Evolutionary conservation across 2,329 filamentous ascomycete species (phyloP).

Genomic region (Escovopsis sp.): DNA sequence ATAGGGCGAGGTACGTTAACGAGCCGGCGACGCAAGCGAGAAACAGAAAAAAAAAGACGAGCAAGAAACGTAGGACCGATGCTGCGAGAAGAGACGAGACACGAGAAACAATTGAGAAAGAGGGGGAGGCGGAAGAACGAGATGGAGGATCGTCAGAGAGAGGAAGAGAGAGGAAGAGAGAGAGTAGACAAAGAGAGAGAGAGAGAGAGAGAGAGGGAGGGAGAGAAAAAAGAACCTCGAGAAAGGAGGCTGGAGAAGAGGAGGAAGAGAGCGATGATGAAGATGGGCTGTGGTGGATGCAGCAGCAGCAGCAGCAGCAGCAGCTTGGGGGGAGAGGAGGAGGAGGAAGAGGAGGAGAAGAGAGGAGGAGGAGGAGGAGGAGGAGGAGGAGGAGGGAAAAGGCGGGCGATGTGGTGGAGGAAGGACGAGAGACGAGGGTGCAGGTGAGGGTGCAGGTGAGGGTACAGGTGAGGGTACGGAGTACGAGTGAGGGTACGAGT

Average conservation of each 20-base stretch:
- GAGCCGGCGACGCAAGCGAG: constrained; percentile 11
- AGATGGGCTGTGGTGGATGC: too few species aligned
- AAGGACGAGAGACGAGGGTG: too few species aligned
- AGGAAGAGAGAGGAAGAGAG: constrained; percentile 16
- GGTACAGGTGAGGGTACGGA: too few species aligned
- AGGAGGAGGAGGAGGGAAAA: too few species aligned
- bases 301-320: too few species aligned
- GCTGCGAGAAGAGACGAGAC: constrained; percentile 10
- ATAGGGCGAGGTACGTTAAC: constrained; percentile 8
- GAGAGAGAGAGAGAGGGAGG: constrained; percentile 6
- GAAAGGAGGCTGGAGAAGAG: constrained; percentile 3
- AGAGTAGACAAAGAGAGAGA: constrained; percentile 10
- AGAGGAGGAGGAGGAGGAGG: too few species aligned
- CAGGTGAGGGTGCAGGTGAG: too few species aligned
- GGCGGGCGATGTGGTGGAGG: too few species aligned
- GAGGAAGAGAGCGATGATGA: constrained; percentile 2
- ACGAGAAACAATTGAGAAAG: constrained; percentile 13
- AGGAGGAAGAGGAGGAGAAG: too few species aligned
- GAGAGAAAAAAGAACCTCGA: constrained; percentile 4
- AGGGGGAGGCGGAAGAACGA: constrained; percentile 9
- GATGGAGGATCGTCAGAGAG: too few species aligned
- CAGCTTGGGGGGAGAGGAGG: too few species aligned
- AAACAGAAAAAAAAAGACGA: not conserved
- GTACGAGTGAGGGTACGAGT: too few species aligned
- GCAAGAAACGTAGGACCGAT: not conserved